These are phyloP conservation scores for Rutstroemia sydowiana DNA, from an alignment of 2,329 filamentous ascomycete species.

Conservation along the genomic window DNA sequence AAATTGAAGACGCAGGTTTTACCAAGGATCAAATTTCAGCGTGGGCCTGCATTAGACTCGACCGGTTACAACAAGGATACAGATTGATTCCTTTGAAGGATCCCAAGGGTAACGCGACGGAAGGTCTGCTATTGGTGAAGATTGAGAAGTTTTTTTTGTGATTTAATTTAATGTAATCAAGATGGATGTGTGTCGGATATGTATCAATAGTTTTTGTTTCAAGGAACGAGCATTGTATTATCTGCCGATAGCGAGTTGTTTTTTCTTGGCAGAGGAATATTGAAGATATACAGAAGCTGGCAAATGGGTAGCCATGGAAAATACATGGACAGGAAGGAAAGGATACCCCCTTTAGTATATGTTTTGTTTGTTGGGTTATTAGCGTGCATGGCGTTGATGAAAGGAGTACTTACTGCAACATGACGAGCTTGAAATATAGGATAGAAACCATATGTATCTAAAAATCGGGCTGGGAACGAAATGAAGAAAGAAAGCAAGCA, in stretches of 20 bases:
- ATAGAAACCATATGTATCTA: too few relatives aligned
- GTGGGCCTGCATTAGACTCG: conserved; percentile 83
- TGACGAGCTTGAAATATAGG: too few relatives aligned
- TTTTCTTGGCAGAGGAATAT: background rate
- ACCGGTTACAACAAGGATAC: conserved; percentile 69
- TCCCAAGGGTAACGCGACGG: conserved; percentile 54
- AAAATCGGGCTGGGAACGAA: too few relatives aligned
- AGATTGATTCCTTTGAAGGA: conserved; percentile 73
- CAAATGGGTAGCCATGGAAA: background rate
- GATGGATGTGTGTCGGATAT: background rate
- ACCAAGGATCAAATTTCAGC: conserved; percentile 71
- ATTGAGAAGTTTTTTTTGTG: conserved; percentile 48
- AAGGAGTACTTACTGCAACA: too few relatives aligned
- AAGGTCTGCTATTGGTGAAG: conserved; percentile 66
- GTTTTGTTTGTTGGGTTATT: background rate
- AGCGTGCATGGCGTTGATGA: background rate
- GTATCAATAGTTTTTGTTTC: background rate
- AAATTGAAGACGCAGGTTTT: conserved; percentile 80
- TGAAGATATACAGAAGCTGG: background rate
- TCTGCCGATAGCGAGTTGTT: background rate
- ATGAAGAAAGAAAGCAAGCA: too few relatives aligned
- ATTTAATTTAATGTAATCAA: background rate
- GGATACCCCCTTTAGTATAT: background rate
- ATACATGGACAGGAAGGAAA: background rate
- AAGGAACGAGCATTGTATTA: background rate